phyloP scores from a whole-genome alignment of 768 basidiomycete species.

The Leucosporidium creatinivorum region DNA sequence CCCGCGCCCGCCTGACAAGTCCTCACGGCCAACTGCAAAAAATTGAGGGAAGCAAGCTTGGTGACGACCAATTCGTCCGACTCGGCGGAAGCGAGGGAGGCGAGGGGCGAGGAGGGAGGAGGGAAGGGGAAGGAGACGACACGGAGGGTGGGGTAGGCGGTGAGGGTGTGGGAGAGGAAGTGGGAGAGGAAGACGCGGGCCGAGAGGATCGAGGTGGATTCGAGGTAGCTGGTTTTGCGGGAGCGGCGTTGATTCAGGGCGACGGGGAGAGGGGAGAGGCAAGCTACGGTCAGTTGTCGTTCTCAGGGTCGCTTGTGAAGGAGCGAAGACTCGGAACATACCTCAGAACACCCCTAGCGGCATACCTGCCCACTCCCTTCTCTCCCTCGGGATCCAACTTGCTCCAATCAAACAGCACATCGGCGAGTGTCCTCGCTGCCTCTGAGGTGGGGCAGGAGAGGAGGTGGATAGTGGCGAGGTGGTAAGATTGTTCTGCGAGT shows the following conservation, averaged over 20 bases:
- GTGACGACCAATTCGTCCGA: constrained; percentile 65
- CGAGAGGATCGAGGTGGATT: constrained; percentile 81
- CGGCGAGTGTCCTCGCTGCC: constrained; percentile 74
- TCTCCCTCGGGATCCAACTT: constrained; percentile 47
- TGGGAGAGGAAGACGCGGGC: constrained; percentile 85
- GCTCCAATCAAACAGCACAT: constrained; percentile 77
- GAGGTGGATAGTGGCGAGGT: constrained; percentile 70
- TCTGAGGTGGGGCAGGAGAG: constrained; percentile 81
- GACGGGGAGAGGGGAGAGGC: background rate
- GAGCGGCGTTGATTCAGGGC: background rate
- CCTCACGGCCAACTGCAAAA: constrained; percentile 76
- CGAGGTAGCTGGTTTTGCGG: constrained; percentile 38
- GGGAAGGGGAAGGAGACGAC: constrained; percentile 35
- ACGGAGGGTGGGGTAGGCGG: constrained; percentile 47
- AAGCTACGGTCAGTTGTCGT: background rate
- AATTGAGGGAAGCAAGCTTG: constrained; percentile 70
- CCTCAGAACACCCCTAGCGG: constrained; percentile 78
- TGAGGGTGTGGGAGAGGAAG: constrained; percentile 59
- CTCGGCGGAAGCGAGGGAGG: constrained; percentile 30
- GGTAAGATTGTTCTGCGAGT: constrained; percentile 63
- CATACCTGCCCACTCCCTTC: constrained; percentile 56
- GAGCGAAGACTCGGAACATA: constrained; percentile 50
- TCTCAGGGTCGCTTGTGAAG: too few relatives aligned
- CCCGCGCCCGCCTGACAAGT: constrained; percentile 57
- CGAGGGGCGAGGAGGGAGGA: constrained; percentile 33